Conservation (phyloP, 768 basidiomycete species). For the Pleurotus citrinopileatus region DNA sequence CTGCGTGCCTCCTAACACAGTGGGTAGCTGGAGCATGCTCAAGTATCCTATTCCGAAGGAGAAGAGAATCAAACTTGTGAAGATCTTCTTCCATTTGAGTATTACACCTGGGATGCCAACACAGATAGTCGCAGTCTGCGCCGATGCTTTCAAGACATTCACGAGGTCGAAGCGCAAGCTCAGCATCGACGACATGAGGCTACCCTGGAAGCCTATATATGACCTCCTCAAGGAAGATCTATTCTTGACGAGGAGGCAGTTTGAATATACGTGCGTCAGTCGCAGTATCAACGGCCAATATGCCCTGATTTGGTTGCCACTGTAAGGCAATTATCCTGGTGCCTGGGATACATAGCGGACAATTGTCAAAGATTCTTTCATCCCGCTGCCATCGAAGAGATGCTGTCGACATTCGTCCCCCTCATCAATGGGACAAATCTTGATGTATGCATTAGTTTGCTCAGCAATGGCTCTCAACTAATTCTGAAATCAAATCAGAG, state of each 20-base stretch:
- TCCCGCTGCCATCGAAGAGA: slow-evolving; percentile 80
- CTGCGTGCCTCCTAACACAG: neutral
- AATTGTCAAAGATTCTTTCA: slow-evolving; percentile 82
- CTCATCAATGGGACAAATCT: slow-evolving; percentile 70
- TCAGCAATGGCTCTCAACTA: too few relatives aligned
- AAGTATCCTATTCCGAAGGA: slow-evolving; percentile 86
- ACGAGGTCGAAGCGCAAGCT: slow-evolving; percentile 72
- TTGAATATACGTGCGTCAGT: slow-evolving; percentile 66
- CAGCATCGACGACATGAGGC: slow-evolving; percentile 72
- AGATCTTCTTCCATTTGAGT: slow-evolving; percentile 75
- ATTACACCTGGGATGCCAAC: slow-evolving; percentile 75
- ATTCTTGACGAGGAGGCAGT: slow-evolving; percentile 73
- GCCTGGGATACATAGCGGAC: slow-evolving; percentile 70
- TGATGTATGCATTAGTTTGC: slow-evolving; percentile 43
- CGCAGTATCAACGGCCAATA: neutral
- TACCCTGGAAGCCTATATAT: slow-evolving; percentile 82
- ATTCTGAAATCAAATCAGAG: too few relatives aligned
- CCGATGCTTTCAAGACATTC: slow-evolving; percentile 58
- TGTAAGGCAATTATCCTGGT: slow-evolving; percentile 69
- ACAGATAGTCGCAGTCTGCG: slow-evolving; percentile 63
- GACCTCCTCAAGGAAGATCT: slow-evolving; percentile 69
- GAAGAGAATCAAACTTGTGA: slow-evolving; percentile 69
- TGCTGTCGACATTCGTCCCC: slow-evolving; percentile 86
- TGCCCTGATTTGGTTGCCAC: slow-evolving; percentile 10
- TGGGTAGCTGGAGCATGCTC: slow-evolving; percentile 69